Base-by-base conservation (phyloP, 2,329 filamentous ascomycete species). In the Thelonectria discophora region DNA sequence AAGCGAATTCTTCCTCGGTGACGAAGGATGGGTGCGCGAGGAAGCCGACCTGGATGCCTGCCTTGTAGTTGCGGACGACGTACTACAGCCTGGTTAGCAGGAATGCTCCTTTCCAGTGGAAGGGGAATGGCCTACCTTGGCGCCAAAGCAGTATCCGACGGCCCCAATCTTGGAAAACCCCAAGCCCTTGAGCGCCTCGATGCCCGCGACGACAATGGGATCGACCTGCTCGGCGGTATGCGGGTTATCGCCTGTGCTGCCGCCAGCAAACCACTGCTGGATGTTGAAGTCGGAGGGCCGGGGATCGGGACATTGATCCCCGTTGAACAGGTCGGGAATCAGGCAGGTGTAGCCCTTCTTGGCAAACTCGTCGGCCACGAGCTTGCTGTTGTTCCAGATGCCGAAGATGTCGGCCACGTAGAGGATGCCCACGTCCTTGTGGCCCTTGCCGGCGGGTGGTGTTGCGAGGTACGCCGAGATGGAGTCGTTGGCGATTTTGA, bases 131-230 rank as follows among this genome's bases (percentile, higher is more conserved):
- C 84, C 76, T 71, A 85, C 58, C 87, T 84, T 85, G 15, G 84
- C 87, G 2, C 88, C 88, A 69, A 87, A 90, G 74, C 88, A 90
- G 75, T 90, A 90, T 3, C 88, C 88, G 0, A 85, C 83, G 2
- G 80, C 82, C 3, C 80, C 86, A 57, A 90, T 77, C 57, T 79
- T 82, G 52, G 79, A 79, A 18, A 83, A 75, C n/a, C 84, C 84
- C 37, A 81, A 74, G n/a, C 77, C 76, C 55, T 74, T 83, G 55
- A 93, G 73, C 57, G 86, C 81, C 73, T 86, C 84, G 71, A 90
- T 74, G 34, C 69, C 73, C 34, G 73, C 69, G 21, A 72, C 65
- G 30, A 77, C 65, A 17, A 79, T 68, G 40, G 75, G 72, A 48
- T 80, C 78, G 18, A 79, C 58, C 3, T 63, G 21, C 53, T 73